Percentiles rank a stretch among this genome's conserved stretches.
These are phyloP conservation scores for Barbarea vulgaris DNA, from an alignment of 345 rosid genomes.

Conservation along the genomic window DNA sequence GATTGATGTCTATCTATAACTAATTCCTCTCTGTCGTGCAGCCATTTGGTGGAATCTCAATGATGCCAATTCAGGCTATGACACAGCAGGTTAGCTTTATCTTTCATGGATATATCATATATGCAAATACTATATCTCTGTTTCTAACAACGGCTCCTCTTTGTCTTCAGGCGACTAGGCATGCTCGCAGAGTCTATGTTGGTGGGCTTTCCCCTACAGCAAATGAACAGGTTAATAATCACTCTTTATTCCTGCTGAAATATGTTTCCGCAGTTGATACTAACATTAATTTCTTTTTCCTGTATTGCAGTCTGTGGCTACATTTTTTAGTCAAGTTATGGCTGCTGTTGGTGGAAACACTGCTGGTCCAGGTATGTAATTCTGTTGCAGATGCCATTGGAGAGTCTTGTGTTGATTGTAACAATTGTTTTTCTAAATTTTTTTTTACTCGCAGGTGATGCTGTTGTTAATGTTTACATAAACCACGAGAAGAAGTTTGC, in stretches of 20 bases:
- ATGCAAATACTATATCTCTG: slow-evolving; percentile 5
- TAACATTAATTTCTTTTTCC: slow-evolving; percentile 21
- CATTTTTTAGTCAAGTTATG: slow-evolving; percentile 88
- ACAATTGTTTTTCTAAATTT: background rate
- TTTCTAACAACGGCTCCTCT: slow-evolving; percentile 12
- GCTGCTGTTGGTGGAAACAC: slow-evolving; percentile 96
- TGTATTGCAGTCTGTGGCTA: slow-evolving; percentile 78
- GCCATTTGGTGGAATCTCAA: slow-evolving; percentile 73
- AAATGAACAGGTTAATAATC: slow-evolving; percentile 75
- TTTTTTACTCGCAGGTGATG: slow-evolving; percentile 51
- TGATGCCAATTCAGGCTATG: slow-evolving; percentile 97
- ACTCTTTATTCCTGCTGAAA: background rate
- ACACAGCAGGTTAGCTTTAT: slow-evolving; percentile 79
- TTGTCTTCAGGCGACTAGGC: slow-evolving; percentile 80
- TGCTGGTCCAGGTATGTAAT: slow-evolving; percentile 66
- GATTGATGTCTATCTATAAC: background rate
- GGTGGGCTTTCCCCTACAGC: slow-evolving; percentile 94
- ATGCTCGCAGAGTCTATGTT: slow-evolving; percentile 95
- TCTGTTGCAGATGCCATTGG: background rate
- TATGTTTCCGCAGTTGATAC: background rate
- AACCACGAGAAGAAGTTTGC: slow-evolving; percentile 97
- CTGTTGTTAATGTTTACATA: slow-evolving; percentile 93
- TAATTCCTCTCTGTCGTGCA: slow-evolving; percentile 38
- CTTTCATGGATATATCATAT: background rate
- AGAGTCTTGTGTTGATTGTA: background rate